Base-by-base conservation (phyloP, 2,329 filamentous ascomycete species). In the Aschersonia sp. region DNA sequence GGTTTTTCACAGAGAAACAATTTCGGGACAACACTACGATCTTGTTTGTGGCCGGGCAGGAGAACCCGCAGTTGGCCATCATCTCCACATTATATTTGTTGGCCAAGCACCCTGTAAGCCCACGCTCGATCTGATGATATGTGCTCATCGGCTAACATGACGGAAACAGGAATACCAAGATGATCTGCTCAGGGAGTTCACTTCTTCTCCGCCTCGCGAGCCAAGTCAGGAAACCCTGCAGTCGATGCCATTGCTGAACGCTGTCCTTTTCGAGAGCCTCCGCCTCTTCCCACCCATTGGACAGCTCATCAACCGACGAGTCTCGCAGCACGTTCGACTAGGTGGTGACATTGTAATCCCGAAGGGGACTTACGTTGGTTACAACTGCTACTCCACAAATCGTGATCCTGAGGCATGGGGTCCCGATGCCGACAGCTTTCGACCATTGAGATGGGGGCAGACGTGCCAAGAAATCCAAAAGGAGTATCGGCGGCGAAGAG, bases 211-310 rank as follows among this genome's bases (percentile, higher is more conserved):
- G n/a, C 45, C 30, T 32, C 32, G 45, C 12, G 7, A 51, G 51
- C 51, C 40, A 46, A 49, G 44, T 47, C 9, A 47, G 47, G 58
- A 53, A 47, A 52, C 20, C 38, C 56, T 57, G 44, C 62, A 54
- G 31, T 57, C 61, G 35, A 58, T 72, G 31, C 69, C 70, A 0
- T 62, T 64, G 32, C 58, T 74, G 5, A 69, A 65, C 1, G 58
- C 71, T 0, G 61, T 69, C 30, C 58, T 74, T 28, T 67, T 69
- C 51, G 71, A 75, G 47, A 58, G 61, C 29, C 61, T 74, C 9
- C 68, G 72, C 2, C 60, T 75, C 44, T 71, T 68, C 48, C 72
- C 72, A 0, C 71, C 72, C 5, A 66, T 75, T 46, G 66, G 62
- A 0, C 70, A 74, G 50, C 60, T 75, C 42, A 67, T 74, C 52